A percentile compares a stretch with the other conserved stretches of the same genome.
Conservation (phyloP, 768 basidiomycete species). For the Kwoniella bestiolae region DNA sequence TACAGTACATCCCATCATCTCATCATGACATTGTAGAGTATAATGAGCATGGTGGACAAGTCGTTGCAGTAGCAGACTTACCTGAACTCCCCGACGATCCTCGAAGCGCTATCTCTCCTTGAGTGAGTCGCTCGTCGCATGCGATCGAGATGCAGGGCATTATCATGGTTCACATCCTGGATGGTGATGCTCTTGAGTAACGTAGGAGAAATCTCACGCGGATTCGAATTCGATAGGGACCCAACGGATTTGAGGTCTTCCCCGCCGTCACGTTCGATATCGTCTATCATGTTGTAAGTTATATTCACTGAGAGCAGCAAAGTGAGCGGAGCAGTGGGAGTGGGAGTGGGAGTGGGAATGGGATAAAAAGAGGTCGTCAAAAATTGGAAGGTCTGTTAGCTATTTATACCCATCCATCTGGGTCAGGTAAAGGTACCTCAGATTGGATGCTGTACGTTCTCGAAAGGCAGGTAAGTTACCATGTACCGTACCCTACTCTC, state of each 20-base stretch:
- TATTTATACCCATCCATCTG: neutral
- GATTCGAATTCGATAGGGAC: too few species aligned
- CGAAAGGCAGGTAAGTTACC: neutral
- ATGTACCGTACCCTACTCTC: too few species aligned
- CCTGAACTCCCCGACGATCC: conserved; percentile 54
- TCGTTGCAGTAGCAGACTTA: conserved; percentile 15
- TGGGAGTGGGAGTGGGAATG: neutral
- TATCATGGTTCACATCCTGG: conserved; percentile 19
- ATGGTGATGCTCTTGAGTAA: conserved; percentile 33
- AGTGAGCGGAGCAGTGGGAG: neutral
- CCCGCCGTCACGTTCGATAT: conserved; percentile 14
- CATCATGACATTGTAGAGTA: too few species aligned
- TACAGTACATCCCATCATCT: neutral
- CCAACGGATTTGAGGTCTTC: conserved; percentile 10
- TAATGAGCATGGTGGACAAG: too few species aligned
- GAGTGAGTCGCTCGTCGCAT: conserved; percentile 22
- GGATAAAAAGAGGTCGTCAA: neutral
- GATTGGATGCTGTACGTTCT: neutral
- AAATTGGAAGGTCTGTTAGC: neutral
- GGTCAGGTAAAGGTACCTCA: neutral
- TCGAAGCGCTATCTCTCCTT: conserved; percentile 30
- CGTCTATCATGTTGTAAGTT: conserved; percentile 8
- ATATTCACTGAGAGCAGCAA: neutral
- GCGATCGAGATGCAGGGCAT: conserved; percentile 7
- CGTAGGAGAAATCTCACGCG: neutral